These are phyloP conservation scores for Candida sp. DNA, from an alignment of 1,139 yeast species.

Conservation along the genomic window DNA sequence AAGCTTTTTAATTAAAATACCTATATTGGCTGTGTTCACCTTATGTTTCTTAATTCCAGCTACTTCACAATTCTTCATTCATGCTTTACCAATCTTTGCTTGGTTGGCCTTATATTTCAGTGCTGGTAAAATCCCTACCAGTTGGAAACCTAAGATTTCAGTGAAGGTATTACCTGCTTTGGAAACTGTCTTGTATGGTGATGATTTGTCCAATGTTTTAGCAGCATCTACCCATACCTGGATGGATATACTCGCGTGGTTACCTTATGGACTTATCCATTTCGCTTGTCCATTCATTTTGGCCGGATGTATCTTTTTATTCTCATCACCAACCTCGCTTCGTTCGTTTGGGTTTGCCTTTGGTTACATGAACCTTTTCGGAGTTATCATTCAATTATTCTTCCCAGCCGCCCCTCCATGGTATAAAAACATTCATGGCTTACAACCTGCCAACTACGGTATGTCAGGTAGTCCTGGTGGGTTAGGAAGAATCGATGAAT, in stretches of 20 bases:
- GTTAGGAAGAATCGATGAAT: conserved; percentile 77
- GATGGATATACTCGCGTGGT: conserved; percentile 87
- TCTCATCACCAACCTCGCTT: conserved; percentile 90
- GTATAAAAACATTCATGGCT: conserved; percentile 86
- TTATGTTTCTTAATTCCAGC: conserved; percentile 62
- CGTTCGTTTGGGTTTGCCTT: conserved; percentile 91
- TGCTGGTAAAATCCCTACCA: conserved; percentile 72
- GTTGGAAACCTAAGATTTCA: conserved; percentile 83
- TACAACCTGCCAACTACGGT: conserved; percentile 85
- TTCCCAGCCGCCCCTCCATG: conserved; percentile 99
- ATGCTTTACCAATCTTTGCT: conserved; percentile 80
- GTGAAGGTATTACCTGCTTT: conserved; percentile 92
- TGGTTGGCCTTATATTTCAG: conserved; percentile 88
- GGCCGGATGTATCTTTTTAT: conserved; percentile 73
- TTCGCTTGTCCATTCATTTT: conserved; percentile 88
- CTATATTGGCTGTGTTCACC: conserved; percentile 32
- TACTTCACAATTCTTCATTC: conserved; percentile 81
- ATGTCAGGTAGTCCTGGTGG: conserved; percentile 99
- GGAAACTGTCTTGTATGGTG: conserved; percentile 94
- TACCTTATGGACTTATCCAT: conserved; percentile 93
- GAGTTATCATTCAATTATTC: conserved; percentile 73
- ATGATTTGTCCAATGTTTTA: conserved; percentile 81
- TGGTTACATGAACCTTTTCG: conserved; percentile 93
- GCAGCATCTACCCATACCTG: conserved; percentile 69
- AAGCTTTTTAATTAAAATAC: conserved; percentile 41